These are phyloP conservation scores for Cutaneotrichosporon dermatis DNA, from an alignment of 1,284 basidiomycete species.

Conservation along the genomic window DNA sequence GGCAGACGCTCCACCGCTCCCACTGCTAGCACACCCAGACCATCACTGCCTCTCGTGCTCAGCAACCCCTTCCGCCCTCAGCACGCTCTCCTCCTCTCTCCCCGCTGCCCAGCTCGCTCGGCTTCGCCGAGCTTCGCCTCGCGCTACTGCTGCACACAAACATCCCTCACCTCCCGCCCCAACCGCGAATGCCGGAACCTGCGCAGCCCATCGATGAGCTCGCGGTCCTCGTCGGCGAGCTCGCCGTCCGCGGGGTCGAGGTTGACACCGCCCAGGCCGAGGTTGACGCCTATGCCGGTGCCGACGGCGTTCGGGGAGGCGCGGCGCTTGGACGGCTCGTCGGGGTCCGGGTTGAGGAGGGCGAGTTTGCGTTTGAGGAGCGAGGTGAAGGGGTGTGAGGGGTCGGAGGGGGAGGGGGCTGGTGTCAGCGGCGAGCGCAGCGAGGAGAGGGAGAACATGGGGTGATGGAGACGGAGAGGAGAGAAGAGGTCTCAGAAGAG, in stretches of 20 bases:
- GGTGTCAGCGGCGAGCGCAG: background rate
- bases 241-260: slow-evolving; percentile 2
- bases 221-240: slow-evolving; percentile 30
- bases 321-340: slow-evolving; percentile 10
- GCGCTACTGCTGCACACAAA: slow-evolving; percentile 36
- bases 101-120: too few species aligned
- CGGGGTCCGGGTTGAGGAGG: slow-evolving; percentile 23
- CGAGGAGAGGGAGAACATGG: too few species aligned
- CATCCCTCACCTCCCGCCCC: slow-evolving; percentile 37
- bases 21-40: too few species aligned
- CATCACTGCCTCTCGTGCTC: too few species aligned
- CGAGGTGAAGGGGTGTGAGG: slow-evolving; percentile 30
- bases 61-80: too few species aligned
- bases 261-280: too few species aligned
- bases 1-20: too few species aligned
- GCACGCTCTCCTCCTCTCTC: too few species aligned
- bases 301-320: background rate
- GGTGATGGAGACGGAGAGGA: too few species aligned
- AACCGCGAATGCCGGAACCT: slow-evolving; percentile 34
- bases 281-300: too few species aligned
- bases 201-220: slow-evolving; percentile 37
- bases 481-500: too few species aligned
- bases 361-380: slow-evolving; percentile 34
- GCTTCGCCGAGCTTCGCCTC: background rate
- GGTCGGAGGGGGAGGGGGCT: slow-evolving; percentile 25